Percentiles rank a stretch among this genome's conserved stretches.
Evolutionary conservation across 352 stramenopile species (phyloP).

Genomic region (Halophytophthora batemanensis): DNA sequence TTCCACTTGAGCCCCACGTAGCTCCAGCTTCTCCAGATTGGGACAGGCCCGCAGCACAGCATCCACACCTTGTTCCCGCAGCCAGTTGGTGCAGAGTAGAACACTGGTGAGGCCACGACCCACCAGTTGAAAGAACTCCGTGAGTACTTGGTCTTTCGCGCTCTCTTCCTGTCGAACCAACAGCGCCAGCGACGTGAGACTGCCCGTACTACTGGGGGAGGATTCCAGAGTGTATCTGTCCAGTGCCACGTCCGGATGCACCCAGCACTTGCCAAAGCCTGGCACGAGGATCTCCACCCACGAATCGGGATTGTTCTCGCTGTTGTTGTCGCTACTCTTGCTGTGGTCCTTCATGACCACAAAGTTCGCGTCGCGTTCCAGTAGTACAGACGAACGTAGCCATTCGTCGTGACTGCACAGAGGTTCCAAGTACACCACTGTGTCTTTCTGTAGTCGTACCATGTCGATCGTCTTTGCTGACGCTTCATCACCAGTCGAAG

Average conservation of each 20-base stretch:
- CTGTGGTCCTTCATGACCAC: conserved; percentile 16
- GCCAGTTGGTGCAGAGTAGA: conserved; percentile 18
- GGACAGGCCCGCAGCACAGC: conserved; percentile 25
- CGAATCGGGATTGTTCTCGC: conserved; percentile 16
- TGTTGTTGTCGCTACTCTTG: background rate
- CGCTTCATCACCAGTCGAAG: background rate
- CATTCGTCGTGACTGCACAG: conserved; percentile 32
- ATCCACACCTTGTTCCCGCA: conserved; percentile 21
- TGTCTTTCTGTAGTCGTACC: conserved; percentile 13
- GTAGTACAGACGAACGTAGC: conserved; percentile 25
- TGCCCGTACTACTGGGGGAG: background rate
- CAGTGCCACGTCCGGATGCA: conserved; percentile 16
- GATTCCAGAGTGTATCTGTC: conserved; percentile 4
- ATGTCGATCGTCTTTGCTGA: conserved; percentile 5
- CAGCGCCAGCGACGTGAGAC: conserved; percentile 21
- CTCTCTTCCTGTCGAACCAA: conserved; percentile 17
- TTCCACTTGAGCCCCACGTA: conserved; percentile 27
- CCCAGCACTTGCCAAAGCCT: conserved; percentile 41
- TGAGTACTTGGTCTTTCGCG: conserved; percentile 20
- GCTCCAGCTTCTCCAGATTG: conserved; percentile 14
- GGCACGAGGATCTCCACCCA: conserved; percentile 37
- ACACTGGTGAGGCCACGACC: conserved; percentile 21
- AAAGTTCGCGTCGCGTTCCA: conserved; percentile 23
- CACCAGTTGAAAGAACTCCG: conserved; percentile 20
- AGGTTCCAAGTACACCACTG: conserved; percentile 29